Evolutionary conservation across 164 flowering plant genomes (phyloP).

Genomic region (Cinnamomum chago): DNA sequence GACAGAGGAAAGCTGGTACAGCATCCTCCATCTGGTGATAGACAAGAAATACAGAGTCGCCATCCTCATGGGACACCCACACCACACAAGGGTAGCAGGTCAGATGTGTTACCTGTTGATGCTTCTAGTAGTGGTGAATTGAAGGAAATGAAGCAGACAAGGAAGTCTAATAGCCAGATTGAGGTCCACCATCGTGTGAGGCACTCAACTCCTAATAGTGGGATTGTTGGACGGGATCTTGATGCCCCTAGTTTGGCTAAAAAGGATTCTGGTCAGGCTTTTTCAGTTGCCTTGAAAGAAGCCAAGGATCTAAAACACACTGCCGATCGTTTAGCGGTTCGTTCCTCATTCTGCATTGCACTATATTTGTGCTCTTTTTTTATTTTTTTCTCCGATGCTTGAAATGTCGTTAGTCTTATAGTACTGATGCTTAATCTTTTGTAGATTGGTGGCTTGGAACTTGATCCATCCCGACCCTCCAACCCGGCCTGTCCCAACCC

Average conservation of each 20-base stretch:
- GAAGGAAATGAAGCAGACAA: conserved; percentile 34
- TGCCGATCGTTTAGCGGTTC: conserved; percentile 92
- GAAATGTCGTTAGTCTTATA: neutral
- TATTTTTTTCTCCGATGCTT: conserved; percentile 2
- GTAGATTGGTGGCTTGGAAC: conserved; percentile 49
- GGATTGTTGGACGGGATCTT: conserved; percentile 35
- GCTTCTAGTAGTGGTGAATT: conserved; percentile 29
- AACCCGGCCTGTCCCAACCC: too few species aligned
- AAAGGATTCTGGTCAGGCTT: conserved; percentile 69
- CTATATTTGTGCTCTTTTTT: too few species aligned
- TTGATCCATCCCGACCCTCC: conserved; percentile 23
- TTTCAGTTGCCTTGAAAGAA: conserved; percentile 70
- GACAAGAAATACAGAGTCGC: conserved; percentile 6
- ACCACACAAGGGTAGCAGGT: conserved; percentile 33
- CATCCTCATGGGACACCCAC: conserved; percentile 15
- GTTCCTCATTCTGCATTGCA: conserved; percentile 2
- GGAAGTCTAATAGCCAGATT: conserved; percentile 41
- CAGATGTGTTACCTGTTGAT: conserved; percentile 20
- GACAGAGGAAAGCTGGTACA: conserved; percentile 2
- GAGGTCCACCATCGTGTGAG: conserved; percentile 22
- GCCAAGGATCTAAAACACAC: conserved; percentile 82
- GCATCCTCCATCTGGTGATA: conserved; percentile 2
- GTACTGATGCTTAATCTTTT: conserved; percentile 12
- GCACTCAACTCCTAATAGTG: conserved; percentile 36
- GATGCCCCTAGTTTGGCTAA: conserved; percentile 64